Evolutionary conservation across 2,329 filamentous ascomycete genomes (phyloP), one percentile per base, ranked within the genome.

Genomic region (Fusarium mangiferae): DNA sequence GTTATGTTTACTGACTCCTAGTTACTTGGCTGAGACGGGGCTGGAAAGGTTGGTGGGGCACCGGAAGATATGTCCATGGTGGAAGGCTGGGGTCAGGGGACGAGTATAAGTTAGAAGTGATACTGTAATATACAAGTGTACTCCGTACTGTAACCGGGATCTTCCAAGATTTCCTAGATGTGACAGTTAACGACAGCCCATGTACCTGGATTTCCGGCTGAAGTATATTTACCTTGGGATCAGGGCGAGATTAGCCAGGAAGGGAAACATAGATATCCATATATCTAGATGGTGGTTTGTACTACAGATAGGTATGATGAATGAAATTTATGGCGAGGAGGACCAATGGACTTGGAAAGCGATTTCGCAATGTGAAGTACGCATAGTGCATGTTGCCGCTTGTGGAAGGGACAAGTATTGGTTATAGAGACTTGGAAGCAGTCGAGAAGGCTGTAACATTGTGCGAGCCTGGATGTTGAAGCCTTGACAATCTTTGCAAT

Each of bases 121-220:
- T 46, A 46, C 41, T 46, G 44, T 35, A 33, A 28, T 49, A 18
- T 12, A 33, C 28, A 18, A 26, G 11, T 26, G 15, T n/a, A n/a
- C 39, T 36, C 11, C 33, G 33, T 38, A 36, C 24, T 49, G 46
- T n/a, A 24, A 24, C 30, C n/a, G 12, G 48, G 30, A 35, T 51
- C n/a, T 51, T 51, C 30, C 48, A 10, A 20, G 22, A 24, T 24
- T 24, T 35, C 22, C 17, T 24, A 35, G 17, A 35, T 24, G 17
- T 35, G 17, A 38, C 28, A 22, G 20, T 38, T 26, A 57, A 75
- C 65, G 69, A 72, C 60, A 48, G 62, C 75, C 66, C 68, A 56
- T 49, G 73, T 69, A 66, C 52, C 62, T 68, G 62, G 60, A 69
- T 72, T 72, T 63, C 61, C 36, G 48, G 45, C 51, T 55, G 46